These are phyloP conservation scores for Vigna hirtella DNA, from an alignment of 306 rosid species.

Conservation along the genomic window DNA sequence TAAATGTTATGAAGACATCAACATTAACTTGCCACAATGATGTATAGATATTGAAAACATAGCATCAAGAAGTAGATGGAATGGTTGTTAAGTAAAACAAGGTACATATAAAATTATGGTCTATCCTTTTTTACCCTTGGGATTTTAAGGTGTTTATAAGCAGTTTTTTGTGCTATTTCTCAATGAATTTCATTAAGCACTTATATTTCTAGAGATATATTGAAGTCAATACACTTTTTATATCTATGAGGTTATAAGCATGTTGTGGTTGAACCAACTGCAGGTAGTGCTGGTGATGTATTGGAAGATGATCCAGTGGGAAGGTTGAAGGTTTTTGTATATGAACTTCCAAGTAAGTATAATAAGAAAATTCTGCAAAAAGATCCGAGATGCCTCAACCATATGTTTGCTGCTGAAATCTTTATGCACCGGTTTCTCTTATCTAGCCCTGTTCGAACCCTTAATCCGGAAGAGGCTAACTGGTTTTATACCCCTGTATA, in stretches of 20 bases:
- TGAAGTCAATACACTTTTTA: constrained; percentile 3
- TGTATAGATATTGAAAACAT: background rate
- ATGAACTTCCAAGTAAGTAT: constrained; percentile 98
- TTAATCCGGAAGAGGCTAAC: constrained; percentile 97
- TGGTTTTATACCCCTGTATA: constrained; percentile 98
- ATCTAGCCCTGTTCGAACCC: constrained; percentile 93
- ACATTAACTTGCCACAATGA: no score
- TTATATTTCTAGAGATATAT: constrained; percentile 16
- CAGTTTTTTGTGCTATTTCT: constrained; percentile 20
- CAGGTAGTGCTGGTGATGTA: constrained; percentile 98
- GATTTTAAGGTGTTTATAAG: constrained; percentile 27
- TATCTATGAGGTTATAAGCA: background rate
- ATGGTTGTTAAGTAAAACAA: background rate
- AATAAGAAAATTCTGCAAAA: constrained; percentile 94
- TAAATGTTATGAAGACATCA: constrained; percentile 22
- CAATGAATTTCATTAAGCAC: constrained; percentile 5
- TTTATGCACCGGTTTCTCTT: constrained; percentile 93
- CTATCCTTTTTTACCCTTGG: background rate
- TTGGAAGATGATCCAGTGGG: constrained; percentile 98
- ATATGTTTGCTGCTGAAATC: constrained; percentile 99
- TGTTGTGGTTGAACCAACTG: constrained; percentile 43
- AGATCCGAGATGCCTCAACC: constrained; percentile 90
- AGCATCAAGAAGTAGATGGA: background rate
- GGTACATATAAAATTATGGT: background rate
- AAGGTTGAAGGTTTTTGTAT: constrained; percentile 96